Evolutionary conservation across 2,329 filamentous ascomycete species (phyloP).

Genomic region (Stromatinia cepivora): DNA sequence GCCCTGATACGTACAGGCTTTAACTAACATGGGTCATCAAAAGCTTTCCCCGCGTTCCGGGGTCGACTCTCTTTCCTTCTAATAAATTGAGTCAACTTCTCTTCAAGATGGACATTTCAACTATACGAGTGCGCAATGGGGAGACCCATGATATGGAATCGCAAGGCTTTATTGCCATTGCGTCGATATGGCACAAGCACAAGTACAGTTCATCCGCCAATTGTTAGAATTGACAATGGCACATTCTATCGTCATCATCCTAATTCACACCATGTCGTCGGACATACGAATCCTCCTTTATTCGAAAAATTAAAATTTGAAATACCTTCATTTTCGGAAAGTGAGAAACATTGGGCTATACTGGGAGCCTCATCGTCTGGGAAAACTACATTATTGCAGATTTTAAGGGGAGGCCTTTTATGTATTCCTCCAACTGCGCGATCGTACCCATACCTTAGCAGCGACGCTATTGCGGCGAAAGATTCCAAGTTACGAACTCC

Average conservation of each 20-base stretch:
- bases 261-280: conserved; percentile 47
- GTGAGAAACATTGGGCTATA: conserved; percentile 73
- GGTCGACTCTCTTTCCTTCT: background rate
- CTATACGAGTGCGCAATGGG: conserved; percentile 26
- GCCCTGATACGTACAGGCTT: background rate
- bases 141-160: conserved; percentile 23
- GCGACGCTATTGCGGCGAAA: conserved; percentile 49
- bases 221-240: conserved; percentile 73
- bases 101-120: background rate
- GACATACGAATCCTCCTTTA: conserved; percentile 62
- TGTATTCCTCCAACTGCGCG: conserved; percentile 74
- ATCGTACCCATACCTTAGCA: conserved; percentile 75
- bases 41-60: conserved; percentile 19
- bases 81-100: background rate
- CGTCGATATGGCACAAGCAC: conserved; percentile 31
- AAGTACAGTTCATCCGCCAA: conserved; percentile 47
- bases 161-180: conserved; percentile 17
- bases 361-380: conserved; percentile 76
- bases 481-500: conserved; percentile 56
- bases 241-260: conserved; percentile 83
- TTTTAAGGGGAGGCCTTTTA: conserved; percentile 73
- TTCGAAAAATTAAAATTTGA: conserved; percentile 72
- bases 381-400: conserved; percentile 79
- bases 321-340: conserved; percentile 57
- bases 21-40: background rate